Percentiles rank a stretch among this genome's conserved stretches.
phyloP scores from a whole-genome alignment of 768 basidiomycete genomes.

The Paxillus ammoniavirescens region DNA sequence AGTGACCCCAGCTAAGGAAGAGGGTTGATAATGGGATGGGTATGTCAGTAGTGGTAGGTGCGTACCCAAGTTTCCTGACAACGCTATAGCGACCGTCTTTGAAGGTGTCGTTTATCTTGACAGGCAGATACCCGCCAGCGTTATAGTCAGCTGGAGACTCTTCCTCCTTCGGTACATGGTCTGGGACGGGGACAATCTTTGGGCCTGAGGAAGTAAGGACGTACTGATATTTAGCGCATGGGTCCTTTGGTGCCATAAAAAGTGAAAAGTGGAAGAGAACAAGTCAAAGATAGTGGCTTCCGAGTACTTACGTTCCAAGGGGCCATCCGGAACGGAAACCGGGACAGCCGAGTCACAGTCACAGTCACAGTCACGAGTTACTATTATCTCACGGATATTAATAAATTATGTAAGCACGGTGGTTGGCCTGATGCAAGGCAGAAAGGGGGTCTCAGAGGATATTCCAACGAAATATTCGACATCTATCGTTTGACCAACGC shows the following conservation, averaged over 20 bases:
- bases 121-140: constrained; percentile 74
- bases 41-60: constrained; percentile 3
- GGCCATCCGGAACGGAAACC: background rate
- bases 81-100: constrained; percentile 82
- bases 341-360: background rate
- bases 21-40: constrained; percentile 6
- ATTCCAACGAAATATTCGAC: too few species aligned
- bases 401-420: too few species aligned
- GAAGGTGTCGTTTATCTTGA: constrained; percentile 82
- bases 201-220: constrained; percentile 64
- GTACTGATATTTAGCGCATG: constrained; percentile 74
- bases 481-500: too few species aligned
- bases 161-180: constrained; percentile 68
- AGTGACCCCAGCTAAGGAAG: constrained; percentile 81
- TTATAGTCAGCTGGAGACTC: constrained; percentile 85
- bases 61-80: constrained; percentile 85
- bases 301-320: background rate
- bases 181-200: constrained; percentile 69
- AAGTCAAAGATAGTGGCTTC: constrained; percentile 5
- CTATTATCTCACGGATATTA: too few species aligned
- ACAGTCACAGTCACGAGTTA: background rate
- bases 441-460: too few species aligned
- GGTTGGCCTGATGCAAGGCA: too few species aligned
- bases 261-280: constrained; percentile 11
- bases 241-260: constrained; percentile 64